Evolutionary conservation across 225 moss, liverwort and hornwort species (phyloP).

Genomic region (Polytrichum formosum): DNA sequence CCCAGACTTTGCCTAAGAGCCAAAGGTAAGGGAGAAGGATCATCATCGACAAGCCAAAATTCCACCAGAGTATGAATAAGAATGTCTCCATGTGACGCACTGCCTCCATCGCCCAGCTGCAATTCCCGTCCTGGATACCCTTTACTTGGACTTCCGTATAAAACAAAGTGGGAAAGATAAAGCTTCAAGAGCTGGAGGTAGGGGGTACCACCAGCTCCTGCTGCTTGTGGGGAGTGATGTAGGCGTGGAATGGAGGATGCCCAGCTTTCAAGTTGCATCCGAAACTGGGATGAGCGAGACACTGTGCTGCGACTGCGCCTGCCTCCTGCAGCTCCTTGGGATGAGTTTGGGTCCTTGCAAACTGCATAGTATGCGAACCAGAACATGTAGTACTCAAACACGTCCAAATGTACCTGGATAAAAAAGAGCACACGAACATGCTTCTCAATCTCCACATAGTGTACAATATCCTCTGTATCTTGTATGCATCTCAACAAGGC

Average conservation of each 20-base stretch:
- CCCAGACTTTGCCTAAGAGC: conserved; percentile 42
- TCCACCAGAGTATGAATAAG: conserved; percentile 50
- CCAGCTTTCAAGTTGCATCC: conserved; percentile 62
- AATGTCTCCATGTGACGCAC: conserved; percentile 57
- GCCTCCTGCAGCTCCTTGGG: conserved; percentile 39
- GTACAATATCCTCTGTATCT: background rate
- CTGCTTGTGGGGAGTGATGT: conserved; percentile 49
- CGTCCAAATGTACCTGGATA: conserved; percentile 67
- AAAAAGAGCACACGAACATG: background rate
- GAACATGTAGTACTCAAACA: conserved; percentile 77
- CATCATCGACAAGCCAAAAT: conserved; percentile 71
- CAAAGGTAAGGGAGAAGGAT: conserved; percentile 60
- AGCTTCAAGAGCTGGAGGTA: conserved; percentile 65
- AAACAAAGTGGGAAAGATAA: conserved; percentile 63
- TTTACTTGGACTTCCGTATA: conserved; percentile 32
- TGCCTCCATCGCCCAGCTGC: conserved; percentile 41
- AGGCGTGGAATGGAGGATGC: conserved; percentile 66
- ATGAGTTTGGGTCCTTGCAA: conserved; percentile 54
- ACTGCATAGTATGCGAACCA: conserved; percentile 72
- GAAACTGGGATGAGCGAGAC: conserved; percentile 56
- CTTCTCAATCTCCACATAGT: conserved; percentile 2
- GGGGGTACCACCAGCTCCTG: conserved; percentile 47
- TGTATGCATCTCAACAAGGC: background rate
- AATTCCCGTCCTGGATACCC: conserved; percentile 39
- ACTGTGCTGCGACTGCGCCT: conserved; percentile 35